Evolutionary conservation across 345 rosid genomes (phyloP).

Genomic region (Salix dunnii): DNA sequence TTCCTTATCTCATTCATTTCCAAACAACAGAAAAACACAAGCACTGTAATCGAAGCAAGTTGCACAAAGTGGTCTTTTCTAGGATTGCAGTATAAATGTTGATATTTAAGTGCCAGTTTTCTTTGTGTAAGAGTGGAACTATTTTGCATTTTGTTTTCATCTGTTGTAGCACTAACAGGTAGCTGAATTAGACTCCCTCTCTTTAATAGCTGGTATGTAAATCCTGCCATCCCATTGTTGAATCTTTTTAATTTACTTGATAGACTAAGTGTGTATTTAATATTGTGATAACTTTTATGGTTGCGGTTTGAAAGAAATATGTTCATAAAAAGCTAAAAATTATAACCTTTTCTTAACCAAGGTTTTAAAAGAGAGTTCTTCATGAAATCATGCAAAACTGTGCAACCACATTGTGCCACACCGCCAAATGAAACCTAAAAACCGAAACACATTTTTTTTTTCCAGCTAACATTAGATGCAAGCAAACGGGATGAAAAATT

Average conservation of each 20-base stretch:
- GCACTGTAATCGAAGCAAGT: neutral
- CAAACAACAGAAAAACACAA: neutral
- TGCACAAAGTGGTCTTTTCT: neutral
- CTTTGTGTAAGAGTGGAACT: neutral
- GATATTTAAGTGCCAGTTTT: neutral
- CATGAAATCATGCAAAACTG: too few species aligned
- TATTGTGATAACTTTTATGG: too few species aligned
- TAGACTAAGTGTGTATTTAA: neutral
- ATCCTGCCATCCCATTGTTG: neutral
- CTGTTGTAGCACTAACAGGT: neutral
- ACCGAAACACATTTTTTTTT: too few species aligned
- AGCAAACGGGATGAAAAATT: neutral
- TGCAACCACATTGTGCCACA: too few species aligned
- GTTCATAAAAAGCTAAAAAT: too few species aligned
- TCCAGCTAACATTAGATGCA: neutral
- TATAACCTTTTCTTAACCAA: too few species aligned
- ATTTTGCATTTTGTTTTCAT: neutral
- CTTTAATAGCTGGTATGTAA: neutral
- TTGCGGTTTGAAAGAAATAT: too few species aligned
- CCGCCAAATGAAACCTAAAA: too few species aligned
- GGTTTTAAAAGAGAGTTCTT: too few species aligned
- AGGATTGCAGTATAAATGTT: neutral
- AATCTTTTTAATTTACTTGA: neutral
- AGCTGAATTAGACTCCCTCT: neutral
- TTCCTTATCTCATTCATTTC: neutral